A percentile compares a stretch with the other conserved stretches of the same genome.
Conservation (phyloP, 1,284 basidiomycete species). For the Heterobasidion occidentale region DNA sequence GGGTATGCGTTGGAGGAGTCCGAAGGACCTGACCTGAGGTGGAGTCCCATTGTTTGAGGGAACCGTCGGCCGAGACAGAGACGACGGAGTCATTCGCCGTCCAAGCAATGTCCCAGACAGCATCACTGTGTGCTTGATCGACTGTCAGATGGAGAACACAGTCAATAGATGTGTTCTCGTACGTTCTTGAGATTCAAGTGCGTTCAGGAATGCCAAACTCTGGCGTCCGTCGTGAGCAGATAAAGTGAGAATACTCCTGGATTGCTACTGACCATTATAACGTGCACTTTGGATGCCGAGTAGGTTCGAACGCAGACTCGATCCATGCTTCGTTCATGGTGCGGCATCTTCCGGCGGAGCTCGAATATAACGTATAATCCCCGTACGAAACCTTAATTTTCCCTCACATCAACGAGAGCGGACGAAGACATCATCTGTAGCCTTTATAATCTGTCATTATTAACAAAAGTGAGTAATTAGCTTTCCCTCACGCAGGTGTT, state of each 20-base stretch:
- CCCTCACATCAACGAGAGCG: slow-evolving; percentile 78
- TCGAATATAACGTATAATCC: slow-evolving; percentile 23
- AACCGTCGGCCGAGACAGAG: slow-evolving; percentile 70
- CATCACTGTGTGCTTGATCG: slow-evolving; percentile 69
- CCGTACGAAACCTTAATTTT: slow-evolving; percentile 35
- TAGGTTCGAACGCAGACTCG: too few relatives aligned
- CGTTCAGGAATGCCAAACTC: slow-evolving; percentile 68
- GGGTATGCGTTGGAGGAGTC: slow-evolving; percentile 59
- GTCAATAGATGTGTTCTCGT: slow-evolving; percentile 13
- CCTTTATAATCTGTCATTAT: slow-evolving; percentile 21
- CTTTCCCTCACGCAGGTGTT: too few relatives aligned
- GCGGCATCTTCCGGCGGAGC: slow-evolving; percentile 37
- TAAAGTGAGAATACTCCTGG: too few relatives aligned
- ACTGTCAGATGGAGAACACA: not conserved
- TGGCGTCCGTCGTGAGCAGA: slow-evolving; percentile 19
- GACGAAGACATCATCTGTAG: slow-evolving; percentile 73
- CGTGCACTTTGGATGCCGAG: too few relatives aligned
- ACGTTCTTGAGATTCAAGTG: slow-evolving; percentile 69
- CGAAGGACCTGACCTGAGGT: slow-evolving; percentile 57
- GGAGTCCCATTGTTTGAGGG: slow-evolving; percentile 63
- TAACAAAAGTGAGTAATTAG: slow-evolving; percentile 35
- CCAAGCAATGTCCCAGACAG: slow-evolving; percentile 78
- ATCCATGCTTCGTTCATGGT: not conserved
- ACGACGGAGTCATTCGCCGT: slow-evolving; percentile 48
- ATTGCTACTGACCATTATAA: not conserved